Percentiles rank a stretch among this genome's conserved stretches.
Evolutionary conservation across 495 filamentous ascomycete genomes (phyloP).

Genomic region (Penicillium egyptiacum): DNA sequence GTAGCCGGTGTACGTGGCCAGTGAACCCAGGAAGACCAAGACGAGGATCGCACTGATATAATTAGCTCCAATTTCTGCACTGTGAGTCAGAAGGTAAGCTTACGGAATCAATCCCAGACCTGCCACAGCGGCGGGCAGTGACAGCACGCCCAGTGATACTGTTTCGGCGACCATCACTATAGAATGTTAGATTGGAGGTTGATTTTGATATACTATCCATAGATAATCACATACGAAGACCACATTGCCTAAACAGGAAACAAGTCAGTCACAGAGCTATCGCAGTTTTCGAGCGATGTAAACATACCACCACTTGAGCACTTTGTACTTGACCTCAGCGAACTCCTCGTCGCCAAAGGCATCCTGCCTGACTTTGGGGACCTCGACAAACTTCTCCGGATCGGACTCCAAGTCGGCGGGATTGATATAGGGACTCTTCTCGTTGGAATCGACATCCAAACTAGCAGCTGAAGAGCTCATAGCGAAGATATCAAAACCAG

Average conservation of each 20-base stretch:
- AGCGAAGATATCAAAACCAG: constrained; percentile 6
- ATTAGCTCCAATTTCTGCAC: constrained; percentile 7
- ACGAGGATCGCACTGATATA: constrained; percentile 56
- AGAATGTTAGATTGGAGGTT: constrained; percentile 10
- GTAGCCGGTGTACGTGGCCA: constrained; percentile 76
- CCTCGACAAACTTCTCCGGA: constrained; percentile 20
- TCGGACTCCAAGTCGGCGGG: constrained; percentile 16
- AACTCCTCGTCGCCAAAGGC: constrained; percentile 45
- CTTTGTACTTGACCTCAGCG: constrained; percentile 44
- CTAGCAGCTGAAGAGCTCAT: constrained; percentile 11
- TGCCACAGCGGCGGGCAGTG: constrained; percentile 64
- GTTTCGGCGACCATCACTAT: constrained; percentile 68
- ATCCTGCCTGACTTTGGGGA: constrained; percentile 27
- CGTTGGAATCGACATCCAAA: constrained; percentile 1
- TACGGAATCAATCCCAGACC: constrained; percentile 61
- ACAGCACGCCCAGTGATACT: constrained; percentile 70
- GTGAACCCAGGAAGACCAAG: constrained; percentile 61
- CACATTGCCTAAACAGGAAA: constrained; percentile 39
- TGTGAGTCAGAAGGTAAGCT: constrained; percentile 1
- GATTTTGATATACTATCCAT: constrained; percentile 1
- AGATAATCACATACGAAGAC: constrained; percentile 33
- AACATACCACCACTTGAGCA: constrained; percentile 44
- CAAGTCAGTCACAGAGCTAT: background rate
- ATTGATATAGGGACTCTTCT: constrained; percentile 14
- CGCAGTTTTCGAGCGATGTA: background rate